Base-by-base conservation (phyloP, 1,284 basidiomycete genomes). In the Caloboletus firmus region DNA sequence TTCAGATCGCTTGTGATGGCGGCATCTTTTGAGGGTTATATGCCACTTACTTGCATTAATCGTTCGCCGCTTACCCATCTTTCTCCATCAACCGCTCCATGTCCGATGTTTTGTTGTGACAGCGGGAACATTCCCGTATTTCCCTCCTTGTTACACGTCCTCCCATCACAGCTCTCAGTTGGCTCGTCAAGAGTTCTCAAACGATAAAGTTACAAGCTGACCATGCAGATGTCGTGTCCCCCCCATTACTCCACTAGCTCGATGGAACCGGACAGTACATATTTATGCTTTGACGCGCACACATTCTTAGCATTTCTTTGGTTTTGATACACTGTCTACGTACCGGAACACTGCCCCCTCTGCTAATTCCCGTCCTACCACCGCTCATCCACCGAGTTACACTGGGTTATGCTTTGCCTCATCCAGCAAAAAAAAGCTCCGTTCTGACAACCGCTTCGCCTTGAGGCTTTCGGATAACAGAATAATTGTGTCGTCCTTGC, bases 1-100 rank as follows among this genome's bases (percentile, higher is more conserved):
- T n/a, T 1, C 30, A 54, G 52, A 28, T 52, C 31, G 49, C 52
- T 22, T 54, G 52, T 34, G 52, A 54, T 17, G 49, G 52, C 5
- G 52, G 49, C 8, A 44, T 54, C 44, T 52, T 54, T 31, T 52
- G 40, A 39, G 17, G 18, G 8, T 18, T 31, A 18, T 5, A 28
- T 13, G 12, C 28, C 28, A 12, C 2, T 7, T n/a, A 18, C 26
- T 30, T 12, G n/a, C n/a, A 9, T 39, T 18, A 26, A 12, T 18
- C 20, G 26, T 13, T 18, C 9, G 17, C 1, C 34, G 6, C 8
- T 34, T 26, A 13, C 12, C 26, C n/a, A 18, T n/a, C 10, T 28
- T 13, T 15, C 17, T 8, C 9, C 6, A 35, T 24, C 24, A 24
- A 3, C 24, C 24, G 24, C 24, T 24, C n/a, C n/a, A n/a, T n/a